Conservation (phyloP, 257 asterid genomes). For the Lycium barbarum region DNA sequence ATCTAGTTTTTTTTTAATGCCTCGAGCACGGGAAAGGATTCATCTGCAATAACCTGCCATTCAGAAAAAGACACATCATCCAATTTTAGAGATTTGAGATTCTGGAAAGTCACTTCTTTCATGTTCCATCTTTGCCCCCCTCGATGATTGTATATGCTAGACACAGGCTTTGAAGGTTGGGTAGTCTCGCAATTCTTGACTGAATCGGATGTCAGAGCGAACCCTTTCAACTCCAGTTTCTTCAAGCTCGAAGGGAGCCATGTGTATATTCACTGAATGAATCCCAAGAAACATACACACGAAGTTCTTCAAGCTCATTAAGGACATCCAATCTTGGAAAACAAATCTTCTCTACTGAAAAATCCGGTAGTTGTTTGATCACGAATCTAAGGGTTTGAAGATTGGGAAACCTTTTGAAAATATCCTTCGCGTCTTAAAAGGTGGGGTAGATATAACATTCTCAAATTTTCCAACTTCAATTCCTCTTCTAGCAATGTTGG, state of each 20-base stretch:
- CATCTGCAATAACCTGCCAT: neutral
- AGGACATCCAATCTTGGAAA: constrained; percentile 17
- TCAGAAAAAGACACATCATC: rapidly evolving
- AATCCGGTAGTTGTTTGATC: neutral
- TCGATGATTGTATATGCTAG: neutral
- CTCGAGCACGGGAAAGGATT: neutral
- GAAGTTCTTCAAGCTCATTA: neutral
- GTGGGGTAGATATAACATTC: neutral
- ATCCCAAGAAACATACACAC: neutral
- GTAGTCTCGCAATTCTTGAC: neutral
- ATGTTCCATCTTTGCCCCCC: constrained; percentile 1
- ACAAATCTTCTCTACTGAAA: no score
- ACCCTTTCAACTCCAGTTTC: neutral
- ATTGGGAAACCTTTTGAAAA: constrained; percentile 20
- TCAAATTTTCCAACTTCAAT: neutral
- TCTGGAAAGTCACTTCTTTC: neutral
- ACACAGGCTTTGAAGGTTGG: neutral
- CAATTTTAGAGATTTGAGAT: neutral
- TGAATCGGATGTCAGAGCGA: neutral
- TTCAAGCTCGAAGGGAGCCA: neutral
- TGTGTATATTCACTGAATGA: neutral
- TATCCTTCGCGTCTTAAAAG: neutral
- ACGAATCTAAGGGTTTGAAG: neutral
- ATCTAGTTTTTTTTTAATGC: rapidly evolving
- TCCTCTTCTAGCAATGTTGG: neutral